Evolutionary conservation across 345 rosid genomes (phyloP), one percentile per base, ranked within the genome.

Genomic region (Eucalyptus paniculata): DNA sequence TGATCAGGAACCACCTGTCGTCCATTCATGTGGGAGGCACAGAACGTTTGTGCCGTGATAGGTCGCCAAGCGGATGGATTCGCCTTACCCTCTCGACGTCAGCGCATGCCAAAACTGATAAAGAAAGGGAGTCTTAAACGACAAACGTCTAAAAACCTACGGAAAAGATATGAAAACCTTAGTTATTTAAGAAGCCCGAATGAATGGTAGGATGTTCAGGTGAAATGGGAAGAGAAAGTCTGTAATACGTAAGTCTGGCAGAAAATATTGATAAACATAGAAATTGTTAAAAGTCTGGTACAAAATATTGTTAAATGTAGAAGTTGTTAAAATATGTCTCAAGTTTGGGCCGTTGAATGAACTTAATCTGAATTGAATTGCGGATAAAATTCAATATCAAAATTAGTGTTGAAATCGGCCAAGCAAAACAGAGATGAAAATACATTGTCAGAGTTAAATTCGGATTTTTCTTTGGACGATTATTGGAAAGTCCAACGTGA

Each of bases 261-360:
- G 47, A 77, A 37, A 53, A 53, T 53, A 53, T 21, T 19, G 56
- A 53, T 53, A 53, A 8, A 53, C 10, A 19, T 19, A 53, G 56
- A 53, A 53, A 53, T 18, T 19, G 9, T 53, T 53, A 6, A 53
- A 53, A 53, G 9, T 77, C 45, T 9, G 28, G 83, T 23, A 19
- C 28, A 72, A 37, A 53, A 53, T 19, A 53, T 19, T 53, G 26
- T 3, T 53, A 53, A 3, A 53, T 26, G 21, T 53, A 53, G 11
- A 4, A 53, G 2, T 53, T 53, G 1, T 53, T 53, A 53, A 53
- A 53, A 19, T 53, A 8, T 53, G 5, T 21, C 5, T 8, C 5
- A 0, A 53, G 26, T 53, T 53, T 4, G 11, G 1, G 2, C 4
- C 2, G 2, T 53, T 21, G 26, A 53, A 8, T 53, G 2, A 53